A percentile compares a stretch with the other conserved stretches of the same genome.
These are phyloP conservation scores for Claviceps africana DNA, from an alignment of 2,329 filamentous ascomycete species.

Conservation along the genomic window DNA sequence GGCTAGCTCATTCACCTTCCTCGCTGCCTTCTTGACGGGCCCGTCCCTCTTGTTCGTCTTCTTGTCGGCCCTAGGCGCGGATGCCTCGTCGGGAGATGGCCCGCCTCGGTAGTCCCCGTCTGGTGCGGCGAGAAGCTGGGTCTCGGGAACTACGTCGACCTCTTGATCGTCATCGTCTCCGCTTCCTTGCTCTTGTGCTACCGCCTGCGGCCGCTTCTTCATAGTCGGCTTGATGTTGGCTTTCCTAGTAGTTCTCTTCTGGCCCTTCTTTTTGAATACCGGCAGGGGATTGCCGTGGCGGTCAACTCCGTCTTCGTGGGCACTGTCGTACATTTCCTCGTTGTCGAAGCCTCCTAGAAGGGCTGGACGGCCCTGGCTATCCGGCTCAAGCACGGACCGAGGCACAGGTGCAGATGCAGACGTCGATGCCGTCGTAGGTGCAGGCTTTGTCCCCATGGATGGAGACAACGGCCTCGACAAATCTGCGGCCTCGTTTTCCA, in stretches of 20 bases:
- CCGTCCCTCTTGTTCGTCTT: constrained; percentile 24
- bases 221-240: constrained; percentile 48
- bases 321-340: constrained; percentile 42
- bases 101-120: constrained; percentile 10
- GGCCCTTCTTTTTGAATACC: constrained; percentile 69
- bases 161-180: constrained; percentile 19
- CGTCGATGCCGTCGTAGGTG: neutral
- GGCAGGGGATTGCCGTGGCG: constrained; percentile 45
- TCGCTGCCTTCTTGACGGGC: constrained; percentile 35
- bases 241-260: constrained; percentile 62
- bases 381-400: constrained; percentile 16
- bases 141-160: constrained; percentile 17
- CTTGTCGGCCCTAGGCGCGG: constrained; percentile 12
- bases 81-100: constrained; percentile 7
- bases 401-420: constrained; percentile 11
- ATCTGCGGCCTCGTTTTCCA: constrained; percentile 38
- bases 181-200: constrained; percentile 14
- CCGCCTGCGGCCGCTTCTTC: constrained; percentile 30
- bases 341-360: constrained; percentile 51
- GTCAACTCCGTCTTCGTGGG: constrained; percentile 35
- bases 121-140: constrained; percentile 10
- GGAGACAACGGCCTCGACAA: constrained; percentile 11
- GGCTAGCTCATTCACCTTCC: constrained; percentile 50
- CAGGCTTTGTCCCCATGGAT: constrained; percentile 18
- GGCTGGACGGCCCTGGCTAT: constrained; percentile 27